phyloP scores from a whole-genome alignment of 129 eudicot genomes.

The Artemisia annua region DNA sequence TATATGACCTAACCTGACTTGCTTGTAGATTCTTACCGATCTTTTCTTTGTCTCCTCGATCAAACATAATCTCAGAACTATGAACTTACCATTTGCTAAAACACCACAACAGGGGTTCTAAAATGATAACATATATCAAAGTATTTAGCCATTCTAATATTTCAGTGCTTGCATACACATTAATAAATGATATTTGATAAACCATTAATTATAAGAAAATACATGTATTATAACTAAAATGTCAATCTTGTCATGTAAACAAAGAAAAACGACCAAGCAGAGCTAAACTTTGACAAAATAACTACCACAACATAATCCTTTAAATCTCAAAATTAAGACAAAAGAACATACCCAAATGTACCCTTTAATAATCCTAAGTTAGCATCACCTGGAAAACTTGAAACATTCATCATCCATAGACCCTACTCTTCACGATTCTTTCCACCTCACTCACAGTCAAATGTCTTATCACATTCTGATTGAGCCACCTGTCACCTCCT shows the following conservation, averaged over 20 bases:
- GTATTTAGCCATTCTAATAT: too few relatives aligned
- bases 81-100: not conserved
- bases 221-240: not conserved
- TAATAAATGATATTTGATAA: too few relatives aligned
- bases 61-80: not conserved
- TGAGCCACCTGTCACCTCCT: conserved; percentile 68
- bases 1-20: not conserved
- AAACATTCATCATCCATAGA: conserved; percentile 23
- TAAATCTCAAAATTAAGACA: not conserved
- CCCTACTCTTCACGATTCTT: conserved; percentile 62
- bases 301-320: conserved; percentile 1
- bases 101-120: too few relatives aligned
- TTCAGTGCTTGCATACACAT: too few relatives aligned
- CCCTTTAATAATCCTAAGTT: not conserved
- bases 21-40: not conserved
- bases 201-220: not conserved
- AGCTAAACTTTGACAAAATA: not conserved
- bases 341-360: conserved; percentile 10
- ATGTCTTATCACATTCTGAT: conserved; percentile 62
- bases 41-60: too few relatives aligned
- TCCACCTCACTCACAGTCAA: conserved; percentile 61
- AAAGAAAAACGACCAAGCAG: not conserved
- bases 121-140: too few relatives aligned
- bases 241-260: not conserved
- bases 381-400: conserved; percentile 11